Evolutionary conservation across 805 yeast species (phyloP).

Genomic region (Ogataea dorogensis): DNA sequence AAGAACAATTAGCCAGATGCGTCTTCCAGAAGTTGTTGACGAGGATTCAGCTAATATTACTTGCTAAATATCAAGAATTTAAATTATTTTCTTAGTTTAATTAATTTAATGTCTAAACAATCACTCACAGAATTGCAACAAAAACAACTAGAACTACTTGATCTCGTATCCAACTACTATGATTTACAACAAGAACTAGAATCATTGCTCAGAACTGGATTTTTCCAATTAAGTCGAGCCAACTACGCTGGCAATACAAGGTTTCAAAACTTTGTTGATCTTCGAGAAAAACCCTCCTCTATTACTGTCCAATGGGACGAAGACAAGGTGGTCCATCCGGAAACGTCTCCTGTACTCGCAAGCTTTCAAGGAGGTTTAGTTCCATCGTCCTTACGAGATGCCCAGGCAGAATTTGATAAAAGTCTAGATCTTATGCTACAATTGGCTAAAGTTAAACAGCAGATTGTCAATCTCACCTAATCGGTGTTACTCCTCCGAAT

Average conservation of each 20-base stretch:
- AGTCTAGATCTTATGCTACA: slow-evolving; percentile 12
- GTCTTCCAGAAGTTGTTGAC: slow-evolving; percentile 14
- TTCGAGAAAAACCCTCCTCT: slow-evolving; percentile 18
- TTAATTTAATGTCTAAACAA: not conserved
- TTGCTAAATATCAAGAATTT: slow-evolving; percentile 1
- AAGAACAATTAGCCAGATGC: slow-evolving; percentile 14
- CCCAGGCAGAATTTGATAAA: slow-evolving; percentile 18
- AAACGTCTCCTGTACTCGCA: slow-evolving; percentile 21
- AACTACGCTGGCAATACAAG: slow-evolving; percentile 34
- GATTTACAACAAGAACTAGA: slow-evolving; percentile 21
- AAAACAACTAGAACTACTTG: slow-evolving; percentile 27
- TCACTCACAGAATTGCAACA: slow-evolving; percentile 1
- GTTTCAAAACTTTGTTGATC: slow-evolving; percentile 20
- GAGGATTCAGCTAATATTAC: slow-evolving; percentile 6
- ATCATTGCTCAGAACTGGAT: slow-evolving; percentile 34
- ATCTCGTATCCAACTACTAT: slow-evolving; percentile 37
- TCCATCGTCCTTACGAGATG: slow-evolving; percentile 19
- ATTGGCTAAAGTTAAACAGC: slow-evolving; percentile 13
- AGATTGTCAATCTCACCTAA: slow-evolving; percentile 4
- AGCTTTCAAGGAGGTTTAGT: slow-evolving; percentile 31
- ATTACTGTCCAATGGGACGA: slow-evolving; percentile 8
- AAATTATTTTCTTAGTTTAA: slow-evolving; percentile 1
- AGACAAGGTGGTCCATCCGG: not conserved
- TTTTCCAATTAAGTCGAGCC: slow-evolving; percentile 42
- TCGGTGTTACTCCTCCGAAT: slow-evolving; percentile 33